Evolutionary conservation across 2,329 filamentous ascomycete species (phyloP).

Genomic region (Meredithiella fracta): DNA sequence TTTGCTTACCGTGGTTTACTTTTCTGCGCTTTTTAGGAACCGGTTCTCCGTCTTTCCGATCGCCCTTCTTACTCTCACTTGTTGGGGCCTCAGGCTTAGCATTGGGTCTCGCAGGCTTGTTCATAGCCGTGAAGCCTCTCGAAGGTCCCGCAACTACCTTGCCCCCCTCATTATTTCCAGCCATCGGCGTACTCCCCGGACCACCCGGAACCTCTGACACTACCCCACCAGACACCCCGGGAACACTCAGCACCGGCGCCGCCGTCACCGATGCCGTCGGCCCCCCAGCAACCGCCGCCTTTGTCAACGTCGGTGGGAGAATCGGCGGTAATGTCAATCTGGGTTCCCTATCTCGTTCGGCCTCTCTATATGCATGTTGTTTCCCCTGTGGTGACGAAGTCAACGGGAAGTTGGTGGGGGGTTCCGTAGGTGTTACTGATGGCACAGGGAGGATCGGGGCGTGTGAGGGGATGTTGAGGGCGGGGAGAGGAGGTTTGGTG

Average conservation of each 20-base stretch:
- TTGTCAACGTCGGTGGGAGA: not conserved
- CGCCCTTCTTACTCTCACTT: not conserved
- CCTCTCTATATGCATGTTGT: not conserved
- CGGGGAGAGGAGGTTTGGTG: not conserved
- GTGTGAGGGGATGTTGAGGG: not conserved
- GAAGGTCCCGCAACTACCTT: not conserved
- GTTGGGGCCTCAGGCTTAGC: not conserved
- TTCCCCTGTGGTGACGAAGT: not conserved
- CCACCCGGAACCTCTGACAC: not conserved
- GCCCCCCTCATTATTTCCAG: not conserved
- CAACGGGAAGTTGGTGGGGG: not conserved
- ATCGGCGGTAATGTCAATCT: not conserved
- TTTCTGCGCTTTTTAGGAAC: conserved; percentile 67
- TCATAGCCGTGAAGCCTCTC: not conserved
- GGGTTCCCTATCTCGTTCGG: not conserved
- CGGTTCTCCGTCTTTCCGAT: conserved; percentile 5
- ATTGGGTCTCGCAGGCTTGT: not conserved
- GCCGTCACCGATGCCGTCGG: not conserved
- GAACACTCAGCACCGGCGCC: not conserved
- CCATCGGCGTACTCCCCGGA: not conserved
- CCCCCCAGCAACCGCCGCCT: not conserved
- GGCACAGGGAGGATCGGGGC: not conserved
- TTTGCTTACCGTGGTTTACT: conserved; percentile 64
- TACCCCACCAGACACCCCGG: not conserved
- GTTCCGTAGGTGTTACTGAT: not conserved